These are phyloP conservation scores for Pichia heedii DNA, from an alignment of 805 yeast genomes.

Conservation along the genomic window DNA sequence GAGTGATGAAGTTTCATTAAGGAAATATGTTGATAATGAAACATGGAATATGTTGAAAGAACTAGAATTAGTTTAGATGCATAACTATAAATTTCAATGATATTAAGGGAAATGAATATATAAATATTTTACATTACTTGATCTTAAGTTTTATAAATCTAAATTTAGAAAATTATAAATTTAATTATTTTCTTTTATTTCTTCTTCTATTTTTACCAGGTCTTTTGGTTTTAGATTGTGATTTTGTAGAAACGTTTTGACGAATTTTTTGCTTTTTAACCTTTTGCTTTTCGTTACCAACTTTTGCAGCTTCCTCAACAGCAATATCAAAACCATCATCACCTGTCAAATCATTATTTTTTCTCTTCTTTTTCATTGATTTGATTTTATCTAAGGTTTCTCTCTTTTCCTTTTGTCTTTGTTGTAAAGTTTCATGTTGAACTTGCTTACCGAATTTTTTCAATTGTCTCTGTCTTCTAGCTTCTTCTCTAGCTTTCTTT, in stretches of 20 bases:
- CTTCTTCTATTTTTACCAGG: constrained; percentile 51
- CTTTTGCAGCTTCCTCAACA: constrained; percentile 79
- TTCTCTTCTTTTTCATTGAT: constrained; percentile 82
- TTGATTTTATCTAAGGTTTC: constrained; percentile 86
- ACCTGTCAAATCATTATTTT: constrained; percentile 57
- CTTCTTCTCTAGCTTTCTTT: constrained; percentile 87
- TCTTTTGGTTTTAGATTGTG: constrained; percentile 32
- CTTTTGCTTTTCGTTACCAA: constrained; percentile 27
- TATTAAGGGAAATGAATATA: neutral
- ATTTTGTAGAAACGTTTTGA: constrained; percentile 32
- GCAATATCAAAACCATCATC: constrained; percentile 82
- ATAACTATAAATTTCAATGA: neutral
- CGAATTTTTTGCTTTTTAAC: constrained; percentile 51
- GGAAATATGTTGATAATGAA: constrained; percentile 57
- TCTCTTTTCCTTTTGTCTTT: constrained; percentile 86
- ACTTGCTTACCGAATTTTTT: constrained; percentile 98
- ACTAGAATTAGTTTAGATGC: constrained; percentile 14
- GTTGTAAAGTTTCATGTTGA: constrained; percentile 86
- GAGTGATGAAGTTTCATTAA: constrained; percentile 58
- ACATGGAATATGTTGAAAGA: constrained; percentile 41
- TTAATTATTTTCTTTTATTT: constrained; percentile 19
- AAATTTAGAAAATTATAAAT: neutral
- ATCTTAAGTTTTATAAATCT: neutral
- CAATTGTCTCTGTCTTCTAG: constrained; percentile 86
- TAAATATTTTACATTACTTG: neutral